Evolutionary conservation across 1,139 yeast genomes (phyloP), one percentile per base, ranked within the genome.

Genomic region (Kodamaea arcana): DNA sequence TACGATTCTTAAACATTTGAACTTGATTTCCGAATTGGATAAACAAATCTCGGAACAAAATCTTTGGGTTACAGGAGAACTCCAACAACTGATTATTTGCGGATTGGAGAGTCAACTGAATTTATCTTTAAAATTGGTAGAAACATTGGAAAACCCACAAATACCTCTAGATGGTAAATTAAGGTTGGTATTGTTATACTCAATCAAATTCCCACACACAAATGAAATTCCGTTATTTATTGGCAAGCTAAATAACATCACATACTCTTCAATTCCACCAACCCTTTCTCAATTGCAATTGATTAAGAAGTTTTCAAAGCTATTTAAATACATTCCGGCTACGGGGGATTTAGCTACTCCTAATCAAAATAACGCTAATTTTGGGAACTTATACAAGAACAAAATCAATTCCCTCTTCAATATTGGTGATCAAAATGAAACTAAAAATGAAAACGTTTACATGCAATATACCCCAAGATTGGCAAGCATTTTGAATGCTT

Each of bases 1-100:
- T 27, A 92, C 88, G 52, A 88, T 94, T n/a, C 76, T 94, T 29
- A 92, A 92, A 52, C 98, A 94, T 58, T 87, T 94, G 69, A 79
- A 94, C 15, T 69, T 92, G 24, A 88, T 92, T 6, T 77, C 92
- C 25, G 97, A 90, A 51, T 71, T 92, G 32, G 94, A 90, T 48
- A 73, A 76, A 37, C 82, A 80, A 38, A 75, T 86, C 30, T 72
- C 75, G 15, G 48, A 56, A 15, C 70, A 72, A 36, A 70, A 83
- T 43, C 64, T 92, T 33, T 83, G 97, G 83, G 88, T 83, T 40
- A 75, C 88, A 6, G 84, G 95, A 44, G 97, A 92, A 58, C 65
- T 88, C 32, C 97, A 92, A 56, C 99, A 92, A 59, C 76, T 81
- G 17, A 66, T 92, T 36, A 80, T 87, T 1, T 80, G 94, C 43